Percentiles rank a stretch among this genome's conserved stretches.
Conservation (phyloP, 495 filamentous ascomycete species). For the Thermochaetoides thermophila region DNA sequence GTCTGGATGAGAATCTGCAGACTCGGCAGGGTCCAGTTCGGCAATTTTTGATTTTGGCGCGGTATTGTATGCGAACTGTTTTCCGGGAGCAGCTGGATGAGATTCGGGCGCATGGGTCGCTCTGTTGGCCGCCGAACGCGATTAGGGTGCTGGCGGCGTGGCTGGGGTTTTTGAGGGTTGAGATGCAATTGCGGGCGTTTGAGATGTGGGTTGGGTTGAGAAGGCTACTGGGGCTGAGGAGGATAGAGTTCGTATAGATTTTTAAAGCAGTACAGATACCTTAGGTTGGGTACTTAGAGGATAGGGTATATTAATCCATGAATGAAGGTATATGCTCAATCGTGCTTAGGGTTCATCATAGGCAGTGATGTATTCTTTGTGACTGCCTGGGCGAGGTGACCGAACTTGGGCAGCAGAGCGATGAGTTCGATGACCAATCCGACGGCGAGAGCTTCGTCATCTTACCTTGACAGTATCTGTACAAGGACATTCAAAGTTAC, state of each 20-base stretch:
- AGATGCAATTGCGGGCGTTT: constrained; percentile 39
- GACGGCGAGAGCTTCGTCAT: no score
- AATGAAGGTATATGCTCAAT: no score
- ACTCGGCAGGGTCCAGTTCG: constrained; percentile 77
- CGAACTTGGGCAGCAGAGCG: no score
- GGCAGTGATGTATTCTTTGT: no score
- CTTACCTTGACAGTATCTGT: no score
- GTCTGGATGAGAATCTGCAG: constrained; percentile 84
- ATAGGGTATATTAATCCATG: not conserved
- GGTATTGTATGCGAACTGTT: constrained; percentile 80
- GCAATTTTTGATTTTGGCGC: constrained; percentile 83
- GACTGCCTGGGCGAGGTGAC: no score
- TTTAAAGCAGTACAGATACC: no score
- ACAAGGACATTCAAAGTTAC: no score
- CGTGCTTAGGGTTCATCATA: no score
- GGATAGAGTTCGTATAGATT: no score
- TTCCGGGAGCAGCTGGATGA: constrained; percentile 74
- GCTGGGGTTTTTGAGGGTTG: constrained; percentile 35
- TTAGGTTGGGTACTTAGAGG: not conserved
- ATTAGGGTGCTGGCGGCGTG: constrained; percentile 33
- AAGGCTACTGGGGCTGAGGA: no score
- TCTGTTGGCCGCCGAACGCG: constrained; percentile 36
- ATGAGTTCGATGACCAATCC: no score
- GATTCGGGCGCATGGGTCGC: constrained; percentile 33
- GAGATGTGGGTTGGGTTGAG: constrained; percentile 43